phyloP scores from a whole-genome alignment of 345 rosid genomes.

The Bruguiera gymnorhiza region DNA sequence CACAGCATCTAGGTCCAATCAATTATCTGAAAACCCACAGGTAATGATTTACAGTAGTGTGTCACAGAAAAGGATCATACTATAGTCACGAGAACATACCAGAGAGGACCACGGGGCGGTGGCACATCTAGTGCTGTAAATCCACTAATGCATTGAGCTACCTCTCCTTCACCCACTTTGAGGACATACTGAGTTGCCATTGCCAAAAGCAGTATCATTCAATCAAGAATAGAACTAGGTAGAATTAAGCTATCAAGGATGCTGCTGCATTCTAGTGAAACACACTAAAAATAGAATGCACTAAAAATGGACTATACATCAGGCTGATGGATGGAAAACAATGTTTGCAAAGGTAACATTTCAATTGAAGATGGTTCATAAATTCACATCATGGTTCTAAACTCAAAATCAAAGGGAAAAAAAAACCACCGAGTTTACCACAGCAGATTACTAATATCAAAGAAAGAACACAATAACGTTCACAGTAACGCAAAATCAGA shows the following conservation, averaged over 20 bases:
- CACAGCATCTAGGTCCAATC: no score
- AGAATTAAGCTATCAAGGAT: neutral
- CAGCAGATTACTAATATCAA: neutral
- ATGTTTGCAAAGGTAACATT: no score
- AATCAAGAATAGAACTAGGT: neutral
- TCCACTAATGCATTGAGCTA: constrained; percentile 88
- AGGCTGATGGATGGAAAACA: no score
- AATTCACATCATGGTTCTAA: no score
- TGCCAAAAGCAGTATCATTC: neutral
- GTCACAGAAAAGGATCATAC: no score
- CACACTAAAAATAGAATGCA: neutral
- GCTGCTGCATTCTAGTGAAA: neutral
- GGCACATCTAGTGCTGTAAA: constrained; percentile 74
- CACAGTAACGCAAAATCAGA: neutral
- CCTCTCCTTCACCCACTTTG: constrained; percentile 72
- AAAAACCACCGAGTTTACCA: neutral
- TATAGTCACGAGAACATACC: constrained; percentile 35
- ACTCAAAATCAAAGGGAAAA: no score
- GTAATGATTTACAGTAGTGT: no score
- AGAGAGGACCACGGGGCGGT: constrained; percentile 94
- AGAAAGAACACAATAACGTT: neutral
- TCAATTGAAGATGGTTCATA: no score
- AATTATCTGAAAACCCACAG: no score
- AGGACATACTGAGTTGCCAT: constrained; percentile 63
- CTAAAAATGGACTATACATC: no score